A percentile compares a stretch with the other conserved stretches of the same genome.
Conservation (phyloP, 1,284 basidiomycete species). For the Leccinum solheimii region DNA sequence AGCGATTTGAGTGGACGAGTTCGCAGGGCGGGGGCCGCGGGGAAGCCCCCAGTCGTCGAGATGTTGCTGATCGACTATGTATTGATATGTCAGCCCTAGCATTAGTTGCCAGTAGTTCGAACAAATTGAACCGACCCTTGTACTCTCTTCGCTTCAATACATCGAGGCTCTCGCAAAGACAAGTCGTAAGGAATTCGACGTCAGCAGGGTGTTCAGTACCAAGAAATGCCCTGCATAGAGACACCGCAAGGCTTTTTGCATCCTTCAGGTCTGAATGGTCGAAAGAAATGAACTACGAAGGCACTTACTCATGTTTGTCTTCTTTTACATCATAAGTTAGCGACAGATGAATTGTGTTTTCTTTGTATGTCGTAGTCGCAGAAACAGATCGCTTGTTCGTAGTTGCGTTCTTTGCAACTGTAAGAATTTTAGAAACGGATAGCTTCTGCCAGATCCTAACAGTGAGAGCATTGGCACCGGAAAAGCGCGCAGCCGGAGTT, state of each 20-base stretch:
- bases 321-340: no score
- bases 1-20: no score
- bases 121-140: neutral
- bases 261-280: neutral
- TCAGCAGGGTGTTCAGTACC: constrained; percentile 74
- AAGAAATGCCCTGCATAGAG: constrained; percentile 73
- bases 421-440: no score
- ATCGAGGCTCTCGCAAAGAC: constrained; percentile 63
- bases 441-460: no score
- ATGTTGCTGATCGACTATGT: neutral
- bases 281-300: neutral
- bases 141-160: constrained; percentile 73
- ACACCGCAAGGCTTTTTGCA: constrained; percentile 52
- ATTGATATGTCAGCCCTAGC: neutral
- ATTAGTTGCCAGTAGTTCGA: neutral
- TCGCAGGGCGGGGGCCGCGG: no score
- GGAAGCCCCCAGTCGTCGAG: neutral
- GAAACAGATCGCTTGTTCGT: neutral
- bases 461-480: no score
- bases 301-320: constrained; percentile 51
- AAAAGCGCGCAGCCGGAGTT: no score
- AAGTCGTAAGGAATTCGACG: constrained; percentile 84
- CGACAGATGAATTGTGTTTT: no score
- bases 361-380: neutral
- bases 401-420: no score